Percentiles rank a stretch among this genome's conserved stretches.
These are phyloP conservation scores for Kodamaea sp. DNA, from an alignment of 1,139 yeast species.

Conservation along the genomic window DNA sequence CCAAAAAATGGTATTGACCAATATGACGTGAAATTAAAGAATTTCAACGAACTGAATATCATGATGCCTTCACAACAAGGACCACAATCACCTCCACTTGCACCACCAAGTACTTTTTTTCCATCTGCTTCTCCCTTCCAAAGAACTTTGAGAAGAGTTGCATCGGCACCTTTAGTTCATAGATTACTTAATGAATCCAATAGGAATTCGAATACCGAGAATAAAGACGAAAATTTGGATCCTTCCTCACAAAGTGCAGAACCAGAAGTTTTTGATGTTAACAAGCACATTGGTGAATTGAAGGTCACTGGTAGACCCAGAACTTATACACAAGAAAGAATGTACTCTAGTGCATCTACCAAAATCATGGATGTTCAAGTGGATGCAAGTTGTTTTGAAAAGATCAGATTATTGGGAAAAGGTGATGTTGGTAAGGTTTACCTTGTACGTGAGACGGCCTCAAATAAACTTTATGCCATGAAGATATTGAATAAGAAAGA, in stretches of 20 bases:
- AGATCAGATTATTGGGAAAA: constrained; percentile 81
- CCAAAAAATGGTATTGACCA: background rate
- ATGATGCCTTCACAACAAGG: background rate
- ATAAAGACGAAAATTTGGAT: background rate
- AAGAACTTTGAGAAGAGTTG: constrained; percentile 64
- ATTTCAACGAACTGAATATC: background rate
- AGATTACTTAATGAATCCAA: constrained; percentile 31
- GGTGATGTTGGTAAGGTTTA: constrained; percentile 99
- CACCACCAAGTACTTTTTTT: constrained; percentile 1
- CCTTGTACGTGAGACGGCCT: constrained; percentile 75
- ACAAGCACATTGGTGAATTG: constrained; percentile 55
- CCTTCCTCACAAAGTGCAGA: constrained; percentile 3
- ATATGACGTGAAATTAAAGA: background rate
- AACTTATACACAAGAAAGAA: constrained; percentile 52
- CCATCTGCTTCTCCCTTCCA: constrained; percentile 39
- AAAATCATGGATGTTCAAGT: constrained; percentile 78
- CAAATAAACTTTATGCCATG: constrained; percentile 83
- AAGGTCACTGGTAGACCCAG: constrained; percentile 46
- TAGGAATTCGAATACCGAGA: constrained; percentile 3
- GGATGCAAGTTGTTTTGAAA: constrained; percentile 82
- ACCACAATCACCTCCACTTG: constrained; percentile 1
- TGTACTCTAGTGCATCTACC: constrained; percentile 69
- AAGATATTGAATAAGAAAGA: constrained; percentile 86
- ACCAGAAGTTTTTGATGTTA: constrained; percentile 35
- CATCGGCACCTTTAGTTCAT: constrained; percentile 72